Base-by-base conservation (phyloP, 805 yeast genomes). In the Wickerhamomyces strasburgensis region DNA sequence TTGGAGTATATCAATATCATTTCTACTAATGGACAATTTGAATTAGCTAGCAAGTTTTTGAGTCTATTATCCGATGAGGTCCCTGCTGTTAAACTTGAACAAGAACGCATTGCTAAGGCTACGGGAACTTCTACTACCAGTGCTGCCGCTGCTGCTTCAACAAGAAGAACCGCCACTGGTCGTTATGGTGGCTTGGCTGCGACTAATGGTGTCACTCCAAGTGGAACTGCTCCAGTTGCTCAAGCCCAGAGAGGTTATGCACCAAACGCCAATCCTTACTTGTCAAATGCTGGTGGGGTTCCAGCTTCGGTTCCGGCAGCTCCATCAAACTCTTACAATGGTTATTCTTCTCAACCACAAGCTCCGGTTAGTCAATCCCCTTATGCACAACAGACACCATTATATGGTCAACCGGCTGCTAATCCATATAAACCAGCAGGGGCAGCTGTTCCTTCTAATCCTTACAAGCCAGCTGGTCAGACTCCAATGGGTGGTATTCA, bases 1-100 rank as follows among this genome's bases (percentile, higher is more conserved):
- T 68, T 86, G 46, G 98, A 93, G 60, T 93, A 84, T 59, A 80
- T 94, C 31, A 79, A 76, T 47, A 66, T 83, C 42, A 78, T 88
- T 39, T 82, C 95, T 4, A 78, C 87, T 19, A 78, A 72, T 54
- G 98, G 97, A 19, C 78, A 84, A 46, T 80, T 86, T 49, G 94
- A 82, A 8, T 65, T 90, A 47, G 97, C 98, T 2, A 72, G 68
- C 40, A 74, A 71, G 47, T 76, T 84, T 47, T 70, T 90, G 54
- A 67, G 68, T 31, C 67, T 82, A 42, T 67, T 93, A 51, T 95
- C 98, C 10, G 76, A 73, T 31, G 77, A 77, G 37, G 76, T 80
- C 49, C 84, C 82, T 30, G 85, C 80, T 18, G 79, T 83, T 34
- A 75, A 71, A 38, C 57, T 73, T 29, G 96, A 86, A 53, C 84